phyloP scores from a whole-genome alignment of 495 filamentous ascomycete species.

The Lasiosphaeris hirsuta region DNA sequence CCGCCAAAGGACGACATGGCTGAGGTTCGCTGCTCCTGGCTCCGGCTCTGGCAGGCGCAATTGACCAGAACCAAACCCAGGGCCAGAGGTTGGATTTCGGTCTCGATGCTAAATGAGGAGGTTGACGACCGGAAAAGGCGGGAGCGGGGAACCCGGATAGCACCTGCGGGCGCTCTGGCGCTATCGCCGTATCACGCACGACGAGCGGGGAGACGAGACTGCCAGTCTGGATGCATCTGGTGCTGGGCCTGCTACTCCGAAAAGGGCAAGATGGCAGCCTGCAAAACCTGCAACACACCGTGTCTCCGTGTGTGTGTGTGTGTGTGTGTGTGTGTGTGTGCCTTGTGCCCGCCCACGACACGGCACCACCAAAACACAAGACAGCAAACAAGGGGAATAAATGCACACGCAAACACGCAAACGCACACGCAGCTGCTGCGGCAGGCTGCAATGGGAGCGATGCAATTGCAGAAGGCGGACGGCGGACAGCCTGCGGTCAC shows the following conservation, averaged over 20 bases:
- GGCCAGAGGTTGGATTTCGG: background rate
- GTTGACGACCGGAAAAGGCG: slow-evolving; percentile 1
- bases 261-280: background rate
- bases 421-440: too few relatives aligned
- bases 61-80: background rate
- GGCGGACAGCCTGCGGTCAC: too few relatives aligned
- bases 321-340: background rate
- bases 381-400: background rate
- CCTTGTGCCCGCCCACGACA: slow-evolving; percentile 3
- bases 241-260: background rate
- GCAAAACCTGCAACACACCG: slow-evolving; percentile 6
- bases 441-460: too few relatives aligned
- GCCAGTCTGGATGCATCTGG: slow-evolving; percentile 26
- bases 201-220: slow-evolving; percentile 26
- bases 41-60: background rate
- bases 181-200: slow-evolving; percentile 29
- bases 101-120: too few relatives aligned
- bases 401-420: too few relatives aligned
- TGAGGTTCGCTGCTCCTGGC: background rate
- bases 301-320: background rate
- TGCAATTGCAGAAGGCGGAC: too few relatives aligned
- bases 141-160: slow-evolving; percentile 11
- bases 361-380: background rate
- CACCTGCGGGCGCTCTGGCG: slow-evolving; percentile 18
- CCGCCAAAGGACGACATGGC: slow-evolving; percentile 39